Evolutionary conservation across 371 early-diverging fungal genomes (phyloP), one percentile per base, ranked within the genome.

Genomic region (Nematocida ausubeli): DNA sequence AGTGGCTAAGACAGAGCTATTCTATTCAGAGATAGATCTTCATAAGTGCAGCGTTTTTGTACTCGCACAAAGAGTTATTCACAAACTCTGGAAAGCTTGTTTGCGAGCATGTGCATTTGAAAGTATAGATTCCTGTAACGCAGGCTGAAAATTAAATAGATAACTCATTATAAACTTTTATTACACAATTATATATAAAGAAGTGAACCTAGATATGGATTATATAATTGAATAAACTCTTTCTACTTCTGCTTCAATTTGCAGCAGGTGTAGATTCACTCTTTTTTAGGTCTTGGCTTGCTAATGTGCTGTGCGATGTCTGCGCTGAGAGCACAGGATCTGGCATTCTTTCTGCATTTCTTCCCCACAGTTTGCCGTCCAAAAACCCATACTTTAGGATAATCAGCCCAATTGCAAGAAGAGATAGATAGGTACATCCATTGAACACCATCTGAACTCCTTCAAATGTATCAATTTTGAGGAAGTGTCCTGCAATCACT

Each of bases 351-450:
- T 12, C 34, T 19, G 73, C 16, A 42, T 24, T 22, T 19, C n/a
- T 12, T 2, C 69, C 69, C 80, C 80, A 80, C 14, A 81, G 60
- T 39, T 56, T 56, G 42, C 72, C 58, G 49, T 86, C 85, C 28
- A 72, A 55, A 39, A 83, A 26, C 24, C 81, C 84, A 80, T 84
- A 86, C 63, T 82, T 83, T 22, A 69, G 49, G 2, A 81, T 32
- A 65, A 84, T 81, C 19, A 84, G 64, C 5, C 52, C 55, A 39
- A 82, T 70, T 7, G 81, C 80, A 22, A 70, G 19, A 30, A 69
- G 44, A 16, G 84, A 81, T 63, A 86, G 66, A 9, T 60, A 16
- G 7, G 78, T 51, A 30, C 81, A 62, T 9, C 32, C 55, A n/a
- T 24, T 32, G 37, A 81, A 81, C 81, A 81, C 62, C 22, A 24